Evolutionary conservation across 1,284 basidiomycete species (phyloP).

Genomic region (Athelia sp.): DNA sequence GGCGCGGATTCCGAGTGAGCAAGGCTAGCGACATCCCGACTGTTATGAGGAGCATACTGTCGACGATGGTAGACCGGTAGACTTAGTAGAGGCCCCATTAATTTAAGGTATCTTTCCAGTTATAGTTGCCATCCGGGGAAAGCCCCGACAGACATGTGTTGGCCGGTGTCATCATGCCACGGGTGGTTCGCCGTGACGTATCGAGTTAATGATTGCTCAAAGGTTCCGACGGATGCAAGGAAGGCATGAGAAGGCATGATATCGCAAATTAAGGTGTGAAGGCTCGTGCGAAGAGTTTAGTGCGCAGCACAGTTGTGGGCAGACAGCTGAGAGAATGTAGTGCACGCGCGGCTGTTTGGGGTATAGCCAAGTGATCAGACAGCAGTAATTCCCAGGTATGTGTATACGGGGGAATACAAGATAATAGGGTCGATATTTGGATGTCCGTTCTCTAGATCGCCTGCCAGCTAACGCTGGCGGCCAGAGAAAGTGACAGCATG

Average conservation of each 20-base stretch:
- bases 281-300: too few relatives aligned
- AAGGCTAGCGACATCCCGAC: constrained; percentile 47
- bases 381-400: too few relatives aligned
- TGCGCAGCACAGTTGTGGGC: too few relatives aligned
- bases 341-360: too few relatives aligned
- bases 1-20: constrained; percentile 41
- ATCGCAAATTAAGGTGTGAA: too few relatives aligned
- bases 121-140: neutral
- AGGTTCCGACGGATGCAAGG: neutral
- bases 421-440: too few relatives aligned
- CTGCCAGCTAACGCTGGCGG: too few relatives aligned
- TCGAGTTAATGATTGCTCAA: neutral
- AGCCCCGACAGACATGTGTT: neutral
- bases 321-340: too few relatives aligned
- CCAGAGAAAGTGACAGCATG: too few relatives aligned
- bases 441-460: too few relatives aligned
- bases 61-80: constrained; percentile 42
- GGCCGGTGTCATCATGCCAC: neutral
- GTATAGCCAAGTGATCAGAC: too few relatives aligned
- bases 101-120: neutral
- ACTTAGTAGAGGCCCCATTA: neutral
- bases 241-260: neutral
- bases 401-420: too few relatives aligned
- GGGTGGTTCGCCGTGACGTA: neutral
- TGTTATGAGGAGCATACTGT: constrained; percentile 44